Percentiles rank a stretch among this genome's conserved stretches.
These are phyloP conservation scores for Fusarium pseudocircinatum DNA, from an alignment of 2,329 filamentous ascomycete species.

Conservation along the genomic window DNA sequence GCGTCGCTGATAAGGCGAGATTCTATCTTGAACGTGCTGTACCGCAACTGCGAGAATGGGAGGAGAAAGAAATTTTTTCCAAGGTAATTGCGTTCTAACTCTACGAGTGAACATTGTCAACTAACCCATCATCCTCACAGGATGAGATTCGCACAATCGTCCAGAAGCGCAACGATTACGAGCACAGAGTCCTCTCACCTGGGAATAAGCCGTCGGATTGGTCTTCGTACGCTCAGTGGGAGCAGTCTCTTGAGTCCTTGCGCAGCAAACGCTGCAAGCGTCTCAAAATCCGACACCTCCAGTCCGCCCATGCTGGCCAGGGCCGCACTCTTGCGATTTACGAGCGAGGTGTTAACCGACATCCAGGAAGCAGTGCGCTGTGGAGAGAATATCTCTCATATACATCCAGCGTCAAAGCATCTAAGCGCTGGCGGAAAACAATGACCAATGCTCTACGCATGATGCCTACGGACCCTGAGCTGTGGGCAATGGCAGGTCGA, in stretches of 20 bases:
- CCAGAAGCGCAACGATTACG: constrained; percentile 89
- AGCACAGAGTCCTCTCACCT: constrained; percentile 87
- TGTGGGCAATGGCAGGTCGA: constrained; percentile 89
- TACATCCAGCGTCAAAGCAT: constrained; percentile 73
- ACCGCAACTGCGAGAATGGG: constrained; percentile 90
- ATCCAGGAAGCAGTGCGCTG: constrained; percentile 80
- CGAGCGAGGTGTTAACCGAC: constrained; percentile 84
- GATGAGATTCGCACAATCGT: constrained; percentile 92
- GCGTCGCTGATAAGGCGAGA: constrained; percentile 90
- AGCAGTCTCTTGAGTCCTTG: constrained; percentile 75
- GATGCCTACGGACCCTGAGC: constrained; percentile 81
- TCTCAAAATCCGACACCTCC: constrained; percentile 75
- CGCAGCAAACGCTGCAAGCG: constrained; percentile 85
- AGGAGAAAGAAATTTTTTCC: constrained; percentile 90
- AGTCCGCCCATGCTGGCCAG: constrained; percentile 76
- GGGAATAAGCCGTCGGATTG: constrained; percentile 82
- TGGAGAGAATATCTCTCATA: constrained; percentile 94
- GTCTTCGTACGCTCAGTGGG: constrained; percentile 81
- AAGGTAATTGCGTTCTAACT: constrained; percentile 61
- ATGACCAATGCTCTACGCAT: constrained; percentile 79
- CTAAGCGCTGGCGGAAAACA: constrained; percentile 71
- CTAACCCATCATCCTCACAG: constrained; percentile 53
- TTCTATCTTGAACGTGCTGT: constrained; percentile 94
- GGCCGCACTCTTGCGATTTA: constrained; percentile 89
- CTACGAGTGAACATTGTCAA: neutral